Conservation (phyloP, 768 basidiomycete genomes). For the Hortiboletus flavorubellus region DNA sequence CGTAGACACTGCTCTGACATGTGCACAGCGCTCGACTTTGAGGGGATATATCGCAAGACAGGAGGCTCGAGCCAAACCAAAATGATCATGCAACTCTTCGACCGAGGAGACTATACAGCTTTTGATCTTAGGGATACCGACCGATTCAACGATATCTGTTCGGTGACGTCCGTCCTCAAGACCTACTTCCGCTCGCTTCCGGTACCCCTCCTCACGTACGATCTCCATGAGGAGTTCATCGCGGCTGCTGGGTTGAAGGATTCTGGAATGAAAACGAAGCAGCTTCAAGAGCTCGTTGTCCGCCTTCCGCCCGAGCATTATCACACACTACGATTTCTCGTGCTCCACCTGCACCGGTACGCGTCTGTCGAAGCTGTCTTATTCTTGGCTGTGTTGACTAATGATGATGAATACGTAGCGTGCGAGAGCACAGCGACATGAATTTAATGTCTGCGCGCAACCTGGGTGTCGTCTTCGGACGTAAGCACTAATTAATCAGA, state of each 20-base stretch:
- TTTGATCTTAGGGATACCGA: conserved; percentile 88
- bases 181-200: conserved; percentile 94
- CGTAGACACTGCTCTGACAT: neutral
- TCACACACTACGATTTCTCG: conserved; percentile 73
- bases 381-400: neutral
- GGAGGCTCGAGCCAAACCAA: conserved; percentile 92
- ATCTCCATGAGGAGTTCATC: conserved; percentile 89
- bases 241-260: conserved; percentile 70
- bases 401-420: conserved; percentile 29
- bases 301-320: conserved; percentile 87
- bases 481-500: conserved; percentile 47
- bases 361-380: conserved; percentile 13
- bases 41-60: conserved; percentile 97
- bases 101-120: conserved; percentile 82
- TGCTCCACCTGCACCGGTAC: conserved; percentile 86
- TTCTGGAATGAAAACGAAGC: conserved; percentile 49
- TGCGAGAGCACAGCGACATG: conserved; percentile 61
- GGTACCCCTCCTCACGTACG: conserved; percentile 84
- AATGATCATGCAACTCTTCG: conserved; percentile 90
- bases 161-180: conserved; percentile 95
- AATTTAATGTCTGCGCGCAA: conserved; percentile 97
- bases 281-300: conserved; percentile 64
- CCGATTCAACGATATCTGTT: conserved; percentile 95
- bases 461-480: conserved; percentile 96
- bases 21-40: conserved; percentile 82